A percentile compares a stretch with the other conserved stretches of the same genome.
Conservation (phyloP, 106 monocot species). For the Dendrobium chrysotoxum region DNA sequence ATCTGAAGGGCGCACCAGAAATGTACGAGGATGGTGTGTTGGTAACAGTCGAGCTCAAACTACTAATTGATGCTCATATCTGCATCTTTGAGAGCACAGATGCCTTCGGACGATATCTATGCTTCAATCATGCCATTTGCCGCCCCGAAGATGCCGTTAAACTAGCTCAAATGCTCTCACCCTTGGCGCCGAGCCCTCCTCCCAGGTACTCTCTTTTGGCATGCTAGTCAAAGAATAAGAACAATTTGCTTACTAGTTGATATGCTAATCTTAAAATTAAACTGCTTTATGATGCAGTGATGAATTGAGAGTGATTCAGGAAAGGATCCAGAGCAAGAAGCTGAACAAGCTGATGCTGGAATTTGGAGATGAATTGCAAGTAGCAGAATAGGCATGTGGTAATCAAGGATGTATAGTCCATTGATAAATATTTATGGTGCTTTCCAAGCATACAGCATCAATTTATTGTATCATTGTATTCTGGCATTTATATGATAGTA, state of each 20-base stretch:
- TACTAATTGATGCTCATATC: constrained; percentile 67
- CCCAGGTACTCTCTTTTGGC: constrained; percentile 18
- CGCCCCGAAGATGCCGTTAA: constrained; percentile 70
- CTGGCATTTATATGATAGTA: background rate
- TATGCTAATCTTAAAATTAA: background rate
- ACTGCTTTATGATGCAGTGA: constrained; percentile 27
- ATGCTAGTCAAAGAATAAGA: background rate
- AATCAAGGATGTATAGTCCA: background rate
- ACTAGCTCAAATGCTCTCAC: constrained; percentile 45
- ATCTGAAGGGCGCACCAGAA: constrained; percentile 71
- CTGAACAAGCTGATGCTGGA: constrained; percentile 64
- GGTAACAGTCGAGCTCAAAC: constrained; percentile 58
- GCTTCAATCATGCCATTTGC: constrained; percentile 61
- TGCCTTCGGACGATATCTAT: constrained; percentile 80
- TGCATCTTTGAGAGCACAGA: constrained; percentile 48
- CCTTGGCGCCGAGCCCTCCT: constrained; percentile 32
- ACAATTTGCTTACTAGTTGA: background rate
- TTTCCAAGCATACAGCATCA: no score
- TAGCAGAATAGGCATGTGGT: background rate
- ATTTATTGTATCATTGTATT: background rate
- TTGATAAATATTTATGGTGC: background rate
- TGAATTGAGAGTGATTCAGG: constrained; percentile 41
- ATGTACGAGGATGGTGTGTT: constrained; percentile 90
- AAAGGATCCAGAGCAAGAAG: constrained; percentile 63
- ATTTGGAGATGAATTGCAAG: constrained; percentile 5